Percentiles rank a stretch among this genome's conserved stretches.
These are phyloP conservation scores for Jacaranda copaia DNA, from an alignment of 257 asterid species.

Conservation along the genomic window DNA sequence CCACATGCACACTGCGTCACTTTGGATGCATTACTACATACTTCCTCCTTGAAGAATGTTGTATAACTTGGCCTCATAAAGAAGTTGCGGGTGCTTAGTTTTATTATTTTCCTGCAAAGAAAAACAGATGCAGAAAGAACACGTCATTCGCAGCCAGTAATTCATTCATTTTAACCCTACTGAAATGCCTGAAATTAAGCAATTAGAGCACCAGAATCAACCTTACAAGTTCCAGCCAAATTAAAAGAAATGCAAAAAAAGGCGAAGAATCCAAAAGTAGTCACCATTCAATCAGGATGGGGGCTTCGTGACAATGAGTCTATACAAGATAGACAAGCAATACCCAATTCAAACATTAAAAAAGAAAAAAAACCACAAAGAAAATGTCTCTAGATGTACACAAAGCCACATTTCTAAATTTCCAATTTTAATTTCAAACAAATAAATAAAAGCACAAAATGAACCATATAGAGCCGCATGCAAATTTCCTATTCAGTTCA, in stretches of 20 bases:
- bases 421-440: constrained; percentile 8
- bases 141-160: constrained; percentile 20
- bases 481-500: constrained; percentile 32
- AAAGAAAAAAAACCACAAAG: background rate
- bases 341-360: constrained; percentile 1
- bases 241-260: background rate
- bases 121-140: constrained; percentile 25
- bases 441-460: background rate
- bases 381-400: constrained; percentile 3
- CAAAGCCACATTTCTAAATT: background rate
- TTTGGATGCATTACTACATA: constrained; percentile 49
- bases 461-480: constrained; percentile 36
- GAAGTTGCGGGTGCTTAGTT: constrained; percentile 94
- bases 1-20: constrained; percentile 30
- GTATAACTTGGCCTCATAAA: constrained; percentile 93
- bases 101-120: constrained; percentile 82
- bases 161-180: background rate
- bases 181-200: constrained; percentile 5
- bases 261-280: background rate
- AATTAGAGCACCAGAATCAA: constrained; percentile 3
- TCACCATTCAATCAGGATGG: constrained; percentile 3
- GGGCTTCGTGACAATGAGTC: constrained; percentile 4
- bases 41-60: constrained; percentile 96
- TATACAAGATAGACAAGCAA: background rate
- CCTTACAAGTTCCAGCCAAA: background rate